Evolutionary conservation across 2,329 filamentous ascomycete genomes (phyloP).

Genomic region (Xylaria sp.): DNA sequence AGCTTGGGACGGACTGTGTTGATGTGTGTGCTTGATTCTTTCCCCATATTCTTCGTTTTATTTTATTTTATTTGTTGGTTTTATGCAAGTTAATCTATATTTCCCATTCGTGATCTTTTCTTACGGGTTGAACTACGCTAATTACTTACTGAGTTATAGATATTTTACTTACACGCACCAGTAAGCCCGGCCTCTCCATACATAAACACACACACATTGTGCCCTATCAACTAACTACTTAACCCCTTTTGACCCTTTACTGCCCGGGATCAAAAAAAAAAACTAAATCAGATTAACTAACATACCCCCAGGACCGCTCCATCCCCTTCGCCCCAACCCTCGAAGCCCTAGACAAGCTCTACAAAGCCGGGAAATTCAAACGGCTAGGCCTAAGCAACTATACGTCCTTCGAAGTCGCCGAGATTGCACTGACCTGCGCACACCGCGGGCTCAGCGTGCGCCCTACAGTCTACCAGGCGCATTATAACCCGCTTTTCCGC

Average conservation of each 20-base stretch:
- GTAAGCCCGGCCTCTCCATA: too few relatives aligned
- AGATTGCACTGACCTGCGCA: conserved; percentile 80
- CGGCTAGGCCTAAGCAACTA: conserved; percentile 83
- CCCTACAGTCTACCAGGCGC: conserved; percentile 85
- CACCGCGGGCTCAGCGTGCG: conserved; percentile 77
- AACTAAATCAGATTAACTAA: neutral
- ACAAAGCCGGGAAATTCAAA: conserved; percentile 85
- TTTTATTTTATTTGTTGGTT: neutral
- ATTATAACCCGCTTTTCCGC: conserved; percentile 73
- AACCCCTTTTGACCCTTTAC: too few relatives aligned
- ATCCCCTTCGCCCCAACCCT: conserved; percentile 81
- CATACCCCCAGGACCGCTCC: conserved; percentile 58
- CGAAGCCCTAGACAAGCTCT: conserved; percentile 77
- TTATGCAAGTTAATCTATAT: too few relatives aligned
- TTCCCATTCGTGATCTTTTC: neutral
- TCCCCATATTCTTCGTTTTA: neutral
- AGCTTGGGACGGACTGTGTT: conserved; percentile 75
- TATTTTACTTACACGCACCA: conserved; percentile 76
- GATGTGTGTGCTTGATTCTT: conserved; percentile 60
- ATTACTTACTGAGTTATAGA: conserved; percentile 48
- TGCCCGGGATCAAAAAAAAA: too few relatives aligned
- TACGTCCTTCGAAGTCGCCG: conserved; percentile 85
- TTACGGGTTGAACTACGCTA: too few relatives aligned
- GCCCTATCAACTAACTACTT: too few relatives aligned
- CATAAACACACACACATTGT: too few relatives aligned